Percentiles rank a stretch among this genome's conserved stretches.
Conservation (phyloP, 768 basidiomycete genomes). For the Dioszegia aurantiaca region DNA sequence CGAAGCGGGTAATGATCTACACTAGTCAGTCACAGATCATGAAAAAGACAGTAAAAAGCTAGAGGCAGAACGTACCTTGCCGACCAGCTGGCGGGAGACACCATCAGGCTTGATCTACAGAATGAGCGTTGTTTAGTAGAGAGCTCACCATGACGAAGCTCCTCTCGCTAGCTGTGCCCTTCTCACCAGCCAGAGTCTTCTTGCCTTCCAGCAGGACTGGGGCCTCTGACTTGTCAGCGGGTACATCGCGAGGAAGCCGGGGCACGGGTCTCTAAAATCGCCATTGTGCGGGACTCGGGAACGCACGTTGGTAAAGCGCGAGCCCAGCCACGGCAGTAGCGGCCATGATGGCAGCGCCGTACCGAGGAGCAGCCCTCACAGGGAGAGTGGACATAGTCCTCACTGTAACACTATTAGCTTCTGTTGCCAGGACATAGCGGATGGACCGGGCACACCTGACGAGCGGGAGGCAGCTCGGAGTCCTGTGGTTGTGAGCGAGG, state of each 20-base stretch:
- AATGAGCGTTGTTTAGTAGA: background rate
- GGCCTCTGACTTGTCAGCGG: constrained; percentile 5
- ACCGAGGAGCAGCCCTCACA: constrained; percentile 23
- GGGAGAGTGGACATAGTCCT: constrained; percentile 41
- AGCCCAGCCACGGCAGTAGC: constrained; percentile 32
- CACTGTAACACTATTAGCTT: constrained; percentile 17
- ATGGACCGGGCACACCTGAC: constrained; percentile 28
- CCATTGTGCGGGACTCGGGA: background rate
- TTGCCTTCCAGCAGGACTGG: constrained; percentile 36
- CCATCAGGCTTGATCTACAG: constrained; percentile 48
- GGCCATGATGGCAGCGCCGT: constrained; percentile 25
- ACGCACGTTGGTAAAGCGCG: constrained; percentile 30
- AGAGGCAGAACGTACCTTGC: constrained; percentile 35
- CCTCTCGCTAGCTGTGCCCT: constrained; percentile 41
- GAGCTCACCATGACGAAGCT: constrained; percentile 45
- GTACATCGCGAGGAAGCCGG: too few species aligned
- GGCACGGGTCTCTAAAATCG: too few species aligned
- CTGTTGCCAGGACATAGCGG: background rate
- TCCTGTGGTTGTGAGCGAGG: constrained; percentile 21
- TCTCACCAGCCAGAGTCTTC: constrained; percentile 48
- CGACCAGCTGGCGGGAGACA: constrained; percentile 45
- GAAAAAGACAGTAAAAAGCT: too few species aligned
- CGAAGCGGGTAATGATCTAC: constrained; percentile 45
- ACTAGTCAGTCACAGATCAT: background rate
- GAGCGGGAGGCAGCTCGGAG: constrained; percentile 43